These are phyloP conservation scores for Pichia cactophila DNA, from an alignment of 1,139 yeast genomes.

Conservation along the genomic window DNA sequence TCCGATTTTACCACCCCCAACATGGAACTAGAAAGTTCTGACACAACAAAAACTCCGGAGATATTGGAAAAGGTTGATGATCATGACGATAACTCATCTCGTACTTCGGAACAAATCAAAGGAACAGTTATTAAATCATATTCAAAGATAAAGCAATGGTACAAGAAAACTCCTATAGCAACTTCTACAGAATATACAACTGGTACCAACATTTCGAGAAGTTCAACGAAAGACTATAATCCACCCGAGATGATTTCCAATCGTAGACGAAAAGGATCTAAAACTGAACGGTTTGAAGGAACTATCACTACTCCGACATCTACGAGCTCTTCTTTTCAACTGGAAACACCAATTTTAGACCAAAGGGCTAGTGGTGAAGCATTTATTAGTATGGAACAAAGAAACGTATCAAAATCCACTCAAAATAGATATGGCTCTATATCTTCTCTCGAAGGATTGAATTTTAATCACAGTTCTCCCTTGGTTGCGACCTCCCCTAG, in stretches of 20 bases:
- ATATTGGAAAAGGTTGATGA: neutral
- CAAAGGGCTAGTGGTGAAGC: slow-evolving; percentile 9
- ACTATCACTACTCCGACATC: neutral
- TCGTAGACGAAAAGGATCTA: slow-evolving; percentile 34
- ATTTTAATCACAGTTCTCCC: neutral
- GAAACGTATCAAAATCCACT: slow-evolving; percentile 9
- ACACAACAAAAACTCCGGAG: neutral
- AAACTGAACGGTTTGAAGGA: slow-evolving; percentile 2
- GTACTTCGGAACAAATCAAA: slow-evolving; percentile 10
- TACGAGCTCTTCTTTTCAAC: neutral
- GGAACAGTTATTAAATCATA: slow-evolving; percentile 36
- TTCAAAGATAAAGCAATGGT: slow-evolving; percentile 65
- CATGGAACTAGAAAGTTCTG: neutral
- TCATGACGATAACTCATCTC: neutral
- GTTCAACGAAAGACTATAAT: slow-evolving; percentile 26
- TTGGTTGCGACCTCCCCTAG: slow-evolving; percentile 8
- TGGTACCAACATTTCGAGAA: neutral
- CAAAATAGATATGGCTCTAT: slow-evolving; percentile 5
- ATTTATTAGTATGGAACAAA: slow-evolving; percentile 9
- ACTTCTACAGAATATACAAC: neutral
- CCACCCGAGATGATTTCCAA: slow-evolving; percentile 64
- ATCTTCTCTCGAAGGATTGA: slow-evolving; percentile 8
- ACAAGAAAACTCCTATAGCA: slow-evolving; percentile 36
- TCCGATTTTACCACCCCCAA: neutral
- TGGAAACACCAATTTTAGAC: neutral